Evolutionary conservation across 768 basidiomycete species (phyloP).

Genomic region (Dacryopinax spathularia): DNA sequence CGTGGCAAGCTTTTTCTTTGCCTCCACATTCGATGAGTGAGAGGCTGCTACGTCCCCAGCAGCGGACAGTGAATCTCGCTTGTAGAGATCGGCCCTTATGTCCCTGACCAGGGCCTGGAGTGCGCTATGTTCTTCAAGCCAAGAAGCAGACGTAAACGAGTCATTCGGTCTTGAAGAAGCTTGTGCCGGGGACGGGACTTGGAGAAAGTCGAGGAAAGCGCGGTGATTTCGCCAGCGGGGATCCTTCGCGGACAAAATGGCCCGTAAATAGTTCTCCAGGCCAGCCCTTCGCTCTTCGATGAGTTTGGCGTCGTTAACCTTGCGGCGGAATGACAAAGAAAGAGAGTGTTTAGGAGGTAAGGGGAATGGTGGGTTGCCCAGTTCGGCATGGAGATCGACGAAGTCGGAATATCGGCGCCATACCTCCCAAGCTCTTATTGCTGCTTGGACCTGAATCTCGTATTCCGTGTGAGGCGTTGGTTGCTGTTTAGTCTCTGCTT

Average conservation of each 20-base stretch:
- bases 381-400: slow-evolving; percentile 67
- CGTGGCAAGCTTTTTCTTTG: slow-evolving; percentile 71
- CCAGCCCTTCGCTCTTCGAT: slow-evolving; percentile 64
- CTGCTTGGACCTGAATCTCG: slow-evolving; percentile 69
- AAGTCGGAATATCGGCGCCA: slow-evolving; percentile 94
- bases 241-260: slow-evolving; percentile 70
- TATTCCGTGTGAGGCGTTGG: slow-evolving; percentile 76
- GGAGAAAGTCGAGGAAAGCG: slow-evolving; percentile 76
- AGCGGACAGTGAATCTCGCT: slow-evolving; percentile 70
- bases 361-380: slow-evolving; percentile 62
- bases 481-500: slow-evolving; percentile 37
- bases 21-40: slow-evolving; percentile 67
- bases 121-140: slow-evolving; percentile 81
- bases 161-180: background rate
- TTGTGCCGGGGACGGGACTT: slow-evolving; percentile 43
- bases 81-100: slow-evolving; percentile 73
- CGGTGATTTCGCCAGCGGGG: slow-evolving; percentile 66
- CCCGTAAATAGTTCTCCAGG: slow-evolving; percentile 73
- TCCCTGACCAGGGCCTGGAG: slow-evolving; percentile 63
- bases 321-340: slow-evolving; percentile 40
- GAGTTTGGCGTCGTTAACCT: slow-evolving; percentile 40
- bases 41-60: slow-evolving; percentile 58
- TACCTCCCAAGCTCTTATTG: slow-evolving; percentile 86
- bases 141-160: slow-evolving; percentile 55
- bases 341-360: slow-evolving; percentile 77